Evolutionary conservation across 2,329 filamentous ascomycete genomes (phyloP).

Genomic region (Colletotrichum zoysiae): DNA sequence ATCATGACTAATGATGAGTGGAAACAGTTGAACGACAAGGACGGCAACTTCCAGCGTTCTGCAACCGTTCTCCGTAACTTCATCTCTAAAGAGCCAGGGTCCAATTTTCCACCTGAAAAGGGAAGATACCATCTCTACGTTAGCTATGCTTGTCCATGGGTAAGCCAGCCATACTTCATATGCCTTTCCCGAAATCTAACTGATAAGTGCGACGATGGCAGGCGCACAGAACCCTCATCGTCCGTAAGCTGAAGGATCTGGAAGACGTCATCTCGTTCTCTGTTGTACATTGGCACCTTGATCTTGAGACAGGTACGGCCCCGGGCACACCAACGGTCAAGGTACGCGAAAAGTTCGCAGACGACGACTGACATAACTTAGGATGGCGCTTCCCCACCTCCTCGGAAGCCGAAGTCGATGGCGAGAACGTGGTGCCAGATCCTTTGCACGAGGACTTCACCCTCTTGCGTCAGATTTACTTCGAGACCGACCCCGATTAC

Average conservation of each 20-base stretch:
- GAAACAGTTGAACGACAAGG: not conserved
- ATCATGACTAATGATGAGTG: not conserved
- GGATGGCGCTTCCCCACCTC: slow-evolving; percentile 86
- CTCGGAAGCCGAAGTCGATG: slow-evolving; percentile 64
- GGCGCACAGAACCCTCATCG: slow-evolving; percentile 88
- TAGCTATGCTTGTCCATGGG: slow-evolving; percentile 94
- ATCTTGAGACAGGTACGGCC: slow-evolving; percentile 59
- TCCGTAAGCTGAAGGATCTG: slow-evolving; percentile 89
- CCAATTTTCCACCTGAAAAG: slow-evolving; percentile 86
- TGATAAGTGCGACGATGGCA: slow-evolving; percentile 36
- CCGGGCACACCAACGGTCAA: not conserved
- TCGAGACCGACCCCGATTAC: slow-evolving; percentile 78
- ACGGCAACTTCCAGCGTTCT: not conserved
- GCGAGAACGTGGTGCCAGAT: slow-evolving; percentile 74
- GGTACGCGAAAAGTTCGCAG: not conserved
- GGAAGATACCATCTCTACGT: slow-evolving; percentile 95
- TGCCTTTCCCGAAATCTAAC: not conserved
- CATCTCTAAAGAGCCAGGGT: slow-evolving; percentile 78
- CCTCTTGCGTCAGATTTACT: slow-evolving; percentile 84
- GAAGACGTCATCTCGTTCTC: slow-evolving; percentile 85
- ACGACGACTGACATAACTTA: slow-evolving; percentile 46
- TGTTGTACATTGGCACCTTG: slow-evolving; percentile 93
- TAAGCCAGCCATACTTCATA: slow-evolving; percentile 42
- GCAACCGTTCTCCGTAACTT: slow-evolving; percentile 71
- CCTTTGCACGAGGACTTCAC: slow-evolving; percentile 76